Base-by-base conservation (phyloP, 306 rosid species). In the Malus orientalis region DNA sequence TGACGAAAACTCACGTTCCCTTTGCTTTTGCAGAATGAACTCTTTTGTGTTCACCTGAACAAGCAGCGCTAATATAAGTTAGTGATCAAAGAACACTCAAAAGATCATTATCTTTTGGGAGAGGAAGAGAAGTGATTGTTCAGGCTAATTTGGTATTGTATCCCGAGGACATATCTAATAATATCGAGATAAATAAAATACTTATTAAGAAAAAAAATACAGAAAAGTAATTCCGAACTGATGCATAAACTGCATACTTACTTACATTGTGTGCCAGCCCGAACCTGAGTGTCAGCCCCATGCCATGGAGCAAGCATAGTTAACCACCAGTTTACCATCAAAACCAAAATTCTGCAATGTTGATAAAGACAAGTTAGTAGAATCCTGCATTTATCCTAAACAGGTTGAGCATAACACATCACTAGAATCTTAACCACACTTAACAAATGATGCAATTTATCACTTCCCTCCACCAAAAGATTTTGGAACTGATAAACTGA, bases 231-330 rank as follows among this genome's bases (percentile, higher is more conserved):
- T 14, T 51, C 65, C 0, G 45, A 73, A 57, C 27, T 61, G 49
- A 29, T 6, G 14, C 73, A 10, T 38, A 67, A 76, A 29, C 53
- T 59, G 72, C 33, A 38, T 22, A 5, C 49, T 61, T 44, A 61
- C 80, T 84, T 71, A 86, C 81, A 72, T n/a, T 8, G 47, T 36
- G 81, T 67, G 81, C 73, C 79, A 74, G 80, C 71, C 76, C 67
- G 73, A 22, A 73, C 45, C 32, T 49, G 77, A 75, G 79, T 38
- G 47, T 85, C 83, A 92, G 81, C 97, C 97, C 97, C 97, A 95
- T 36, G 97, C 99, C 97, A 95, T 92, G 73, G 97, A 90, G 81
- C 92, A 90, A 38, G 99, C 96, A 75, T 92, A 90, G 80, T 91
- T 89, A 63, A 89, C 91, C 68, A 95, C 91, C 80, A 95, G 87